Percentiles rank a stretch among this genome's conserved stretches.
Conservation (phyloP, 192 early-diverging fungal species). For the Coemansia sp. region DNA sequence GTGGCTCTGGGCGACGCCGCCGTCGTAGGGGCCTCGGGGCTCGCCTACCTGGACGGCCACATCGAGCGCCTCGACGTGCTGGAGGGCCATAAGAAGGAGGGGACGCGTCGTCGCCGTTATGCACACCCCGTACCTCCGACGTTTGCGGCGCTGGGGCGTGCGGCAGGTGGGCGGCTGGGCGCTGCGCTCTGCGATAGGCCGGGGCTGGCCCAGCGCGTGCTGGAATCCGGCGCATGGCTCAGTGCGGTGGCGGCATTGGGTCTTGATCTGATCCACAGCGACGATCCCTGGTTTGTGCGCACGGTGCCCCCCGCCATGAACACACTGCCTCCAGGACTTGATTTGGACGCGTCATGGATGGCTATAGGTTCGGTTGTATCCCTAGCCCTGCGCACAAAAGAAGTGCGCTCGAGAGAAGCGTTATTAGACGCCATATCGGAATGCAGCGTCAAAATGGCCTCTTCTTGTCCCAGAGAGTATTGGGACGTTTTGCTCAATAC, state of each 20-base stretch:
- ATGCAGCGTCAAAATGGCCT: conserved; percentile 19
- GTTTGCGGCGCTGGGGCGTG: conserved; percentile 24
- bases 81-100: neutral
- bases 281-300: conserved; percentile 22
- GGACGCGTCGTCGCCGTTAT: neutral
- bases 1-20: neutral
- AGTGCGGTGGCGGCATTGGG: conserved; percentile 41
- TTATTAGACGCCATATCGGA: conserved; percentile 27
- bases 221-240: conserved; percentile 33
- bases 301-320: conserved; percentile 29
- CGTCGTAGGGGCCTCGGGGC: neutral
- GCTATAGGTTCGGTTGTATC: conserved; percentile 26
- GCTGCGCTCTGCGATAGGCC: neutral
- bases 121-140: neutral
- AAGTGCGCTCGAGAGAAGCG: neutral
- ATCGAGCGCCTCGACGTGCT: neutral
- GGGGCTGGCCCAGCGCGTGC: conserved; percentile 3
- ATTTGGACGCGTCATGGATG: conserved; percentile 26
- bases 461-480: conserved; percentile 1
- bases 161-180: conserved; percentile 24
- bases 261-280: conserved; percentile 24
- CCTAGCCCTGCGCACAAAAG: conserved; percentile 10
- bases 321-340: conserved; percentile 6
- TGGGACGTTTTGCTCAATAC: conserved; percentile 30
- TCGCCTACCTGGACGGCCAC: neutral